phyloP scores from a whole-genome alignment of 345 rosid genomes.

The Bretschneidera sinensis region DNA sequence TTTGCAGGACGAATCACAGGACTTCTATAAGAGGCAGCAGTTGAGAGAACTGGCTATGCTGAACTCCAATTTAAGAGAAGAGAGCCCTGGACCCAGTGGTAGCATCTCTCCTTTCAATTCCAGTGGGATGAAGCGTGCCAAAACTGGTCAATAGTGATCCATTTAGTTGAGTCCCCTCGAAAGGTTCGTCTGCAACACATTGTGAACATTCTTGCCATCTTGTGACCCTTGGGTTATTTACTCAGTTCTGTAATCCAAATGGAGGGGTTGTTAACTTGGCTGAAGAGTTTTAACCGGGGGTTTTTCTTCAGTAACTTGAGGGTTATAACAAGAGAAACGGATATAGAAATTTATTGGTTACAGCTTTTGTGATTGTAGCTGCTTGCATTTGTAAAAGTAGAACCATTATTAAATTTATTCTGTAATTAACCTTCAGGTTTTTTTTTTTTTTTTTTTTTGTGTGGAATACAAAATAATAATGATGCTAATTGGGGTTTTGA shows the following conservation, averaged over 20 bases:
- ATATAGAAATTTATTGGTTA: too few species aligned
- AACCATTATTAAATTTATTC: background rate
- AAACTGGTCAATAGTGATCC: constrained; percentile 33
- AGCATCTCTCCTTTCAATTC: constrained; percentile 72
- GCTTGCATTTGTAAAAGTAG: background rate
- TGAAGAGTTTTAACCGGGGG: background rate
- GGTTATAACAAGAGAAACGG: background rate
- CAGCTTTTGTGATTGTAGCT: background rate
- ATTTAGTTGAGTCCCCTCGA: too few species aligned
- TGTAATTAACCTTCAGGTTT: background rate
- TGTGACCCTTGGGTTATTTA: background rate
- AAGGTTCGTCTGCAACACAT: too few species aligned
- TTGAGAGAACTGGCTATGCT: constrained; percentile 70
- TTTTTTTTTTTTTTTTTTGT: too few species aligned
- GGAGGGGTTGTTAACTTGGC: background rate
- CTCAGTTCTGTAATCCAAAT: background rate
- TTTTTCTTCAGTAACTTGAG: too few species aligned
- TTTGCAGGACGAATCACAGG: constrained; percentile 75
- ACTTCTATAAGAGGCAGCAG: constrained; percentile 74
- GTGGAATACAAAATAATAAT: background rate
- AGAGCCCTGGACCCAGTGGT: constrained; percentile 76
- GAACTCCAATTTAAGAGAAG: constrained; percentile 72
- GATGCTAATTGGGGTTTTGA: background rate
- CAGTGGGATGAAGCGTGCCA: constrained; percentile 77
- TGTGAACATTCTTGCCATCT: background rate